phyloP scores from a whole-genome alignment of 257 asterid genomes.

The Linaria vulgaris region DNA sequence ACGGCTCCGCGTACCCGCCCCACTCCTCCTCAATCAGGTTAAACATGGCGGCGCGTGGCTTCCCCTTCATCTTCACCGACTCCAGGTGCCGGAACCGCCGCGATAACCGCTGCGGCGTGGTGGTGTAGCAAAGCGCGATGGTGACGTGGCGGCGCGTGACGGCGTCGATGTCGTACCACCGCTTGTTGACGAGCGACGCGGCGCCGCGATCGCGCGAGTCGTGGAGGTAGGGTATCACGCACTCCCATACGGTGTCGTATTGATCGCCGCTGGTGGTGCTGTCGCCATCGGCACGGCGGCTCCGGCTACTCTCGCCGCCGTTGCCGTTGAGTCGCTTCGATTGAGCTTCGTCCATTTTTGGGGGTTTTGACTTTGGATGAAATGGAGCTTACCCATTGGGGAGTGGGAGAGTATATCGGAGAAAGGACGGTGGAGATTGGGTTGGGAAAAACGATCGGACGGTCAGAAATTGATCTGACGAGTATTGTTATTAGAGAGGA shows the following conservation, averaged over 20 bases:
- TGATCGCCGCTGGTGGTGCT: neutral
- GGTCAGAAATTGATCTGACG: no score
- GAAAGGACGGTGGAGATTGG: no score
- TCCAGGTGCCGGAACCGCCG: conserved; percentile 66
- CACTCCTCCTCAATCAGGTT: conserved; percentile 75
- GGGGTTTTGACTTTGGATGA: no score
- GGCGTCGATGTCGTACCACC: conserved; percentile 64
- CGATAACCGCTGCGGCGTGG: conserved; percentile 53
- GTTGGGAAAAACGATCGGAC: no score
- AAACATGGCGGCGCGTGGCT: conserved; percentile 93
- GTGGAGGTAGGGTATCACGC: conserved; percentile 62
- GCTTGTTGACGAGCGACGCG: conserved; percentile 55
- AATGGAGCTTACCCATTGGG: no score
- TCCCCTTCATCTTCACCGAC: conserved; percentile 76
- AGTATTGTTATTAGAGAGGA: no score
- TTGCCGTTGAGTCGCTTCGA: neutral
- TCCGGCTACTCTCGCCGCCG: neutral
- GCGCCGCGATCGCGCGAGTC: conserved; percentile 72
- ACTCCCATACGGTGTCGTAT: conserved; percentile 62
- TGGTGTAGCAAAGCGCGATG: conserved; percentile 73
- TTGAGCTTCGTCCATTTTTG: conserved; percentile 16
- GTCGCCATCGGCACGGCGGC: neutral
- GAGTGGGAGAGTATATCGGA: neutral
- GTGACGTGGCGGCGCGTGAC: conserved; percentile 81
- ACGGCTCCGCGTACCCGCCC: conserved; percentile 77